A percentile compares a stretch with the other conserved stretches of the same genome.
Evolutionary conservation across 2,329 filamentous ascomycete species (phyloP).

Genomic region (Aureobasidium sp.): DNA sequence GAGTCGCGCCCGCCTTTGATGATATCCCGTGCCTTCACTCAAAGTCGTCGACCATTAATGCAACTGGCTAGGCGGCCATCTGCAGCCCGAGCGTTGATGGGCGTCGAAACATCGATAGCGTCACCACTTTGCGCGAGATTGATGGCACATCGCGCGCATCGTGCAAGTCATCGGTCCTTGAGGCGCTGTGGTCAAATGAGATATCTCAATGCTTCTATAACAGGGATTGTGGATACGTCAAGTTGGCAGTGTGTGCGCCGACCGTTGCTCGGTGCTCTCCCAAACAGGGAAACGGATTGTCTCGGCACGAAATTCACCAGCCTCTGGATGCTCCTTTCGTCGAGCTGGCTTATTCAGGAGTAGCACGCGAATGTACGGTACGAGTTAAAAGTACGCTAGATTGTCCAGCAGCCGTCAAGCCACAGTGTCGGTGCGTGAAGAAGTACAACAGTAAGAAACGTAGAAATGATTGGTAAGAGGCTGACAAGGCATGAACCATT

Average conservation of each 20-base stretch:
- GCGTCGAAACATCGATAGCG: neutral
- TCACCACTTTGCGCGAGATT: constrained; percentile 1
- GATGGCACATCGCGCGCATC: neutral
- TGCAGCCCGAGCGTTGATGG: neutral
- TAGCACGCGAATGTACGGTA: neutral
- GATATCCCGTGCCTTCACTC: neutral
- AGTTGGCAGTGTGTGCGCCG: neutral
- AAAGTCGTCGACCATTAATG: neutral
- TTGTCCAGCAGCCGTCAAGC: neutral
- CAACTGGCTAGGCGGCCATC: neutral
- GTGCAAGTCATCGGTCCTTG: neutral
- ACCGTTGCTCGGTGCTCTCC: constrained; percentile 10
- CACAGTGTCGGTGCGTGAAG: constrained; percentile 5
- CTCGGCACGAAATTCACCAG: constrained; percentile 2
- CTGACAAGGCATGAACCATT: neutral
- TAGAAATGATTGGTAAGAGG: constrained; percentile 12
- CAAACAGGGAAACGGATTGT: constrained; percentile 11
- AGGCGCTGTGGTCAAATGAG: neutral
- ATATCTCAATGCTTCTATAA: constrained; percentile 1
- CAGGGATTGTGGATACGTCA: constrained; percentile 1
- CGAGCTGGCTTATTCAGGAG: neutral
- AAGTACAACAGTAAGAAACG: neutral
- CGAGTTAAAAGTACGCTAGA: constrained; percentile 2
- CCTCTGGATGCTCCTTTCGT: neutral
- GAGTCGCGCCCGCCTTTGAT: neutral